phyloP scores from a whole-genome alignment of 2,329 filamentous ascomycete genomes.

The Penicillium sp. region DNA sequence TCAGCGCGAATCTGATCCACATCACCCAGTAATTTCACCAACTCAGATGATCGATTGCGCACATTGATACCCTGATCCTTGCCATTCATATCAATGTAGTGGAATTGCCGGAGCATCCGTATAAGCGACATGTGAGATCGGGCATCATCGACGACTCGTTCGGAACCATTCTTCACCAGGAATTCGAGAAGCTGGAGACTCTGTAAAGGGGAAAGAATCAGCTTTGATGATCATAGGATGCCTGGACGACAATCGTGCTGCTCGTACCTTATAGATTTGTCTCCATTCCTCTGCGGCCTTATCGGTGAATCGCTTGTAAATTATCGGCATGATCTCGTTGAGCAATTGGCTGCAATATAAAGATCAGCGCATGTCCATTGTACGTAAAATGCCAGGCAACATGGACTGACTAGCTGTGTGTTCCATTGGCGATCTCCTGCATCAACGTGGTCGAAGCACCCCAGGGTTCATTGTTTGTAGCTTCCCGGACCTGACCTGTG shows the following conservation, averaged over 20 bases:
- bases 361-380: conserved; percentile 15
- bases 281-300: conserved; percentile 98
- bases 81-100: conserved; percentile 91
- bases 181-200: conserved; percentile 91
- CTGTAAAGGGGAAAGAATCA: conserved; percentile 34
- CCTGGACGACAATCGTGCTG: neutral
- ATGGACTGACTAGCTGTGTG: conserved; percentile 85
- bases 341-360: conserved; percentile 70
- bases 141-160: conserved; percentile 95
- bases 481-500: conserved; percentile 74
- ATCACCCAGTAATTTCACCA: conserved; percentile 87
- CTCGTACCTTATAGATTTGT: conserved; percentile 88
- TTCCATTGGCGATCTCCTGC: conserved; percentile 98
- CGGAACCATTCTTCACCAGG: conserved; percentile 95
- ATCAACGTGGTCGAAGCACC: conserved; percentile 77
- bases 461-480: conserved; percentile 99
- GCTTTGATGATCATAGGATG: conserved; percentile 3
- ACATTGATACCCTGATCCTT: conserved; percentile 99
- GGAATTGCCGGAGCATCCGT: conserved; percentile 98
- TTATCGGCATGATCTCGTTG: conserved; percentile 99
- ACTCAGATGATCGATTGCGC: conserved; percentile 90
- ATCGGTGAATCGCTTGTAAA: conserved; percentile 98
- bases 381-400: neutral
- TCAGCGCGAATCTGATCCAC: conserved; percentile 54
- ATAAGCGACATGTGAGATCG: conserved; percentile 90